A percentile compares a stretch with the other conserved stretches of the same genome.
These are phyloP conservation scores for Raphanus hybrid DNA, from an alignment of 441 rosid genomes.

Conservation along the genomic window DNA sequence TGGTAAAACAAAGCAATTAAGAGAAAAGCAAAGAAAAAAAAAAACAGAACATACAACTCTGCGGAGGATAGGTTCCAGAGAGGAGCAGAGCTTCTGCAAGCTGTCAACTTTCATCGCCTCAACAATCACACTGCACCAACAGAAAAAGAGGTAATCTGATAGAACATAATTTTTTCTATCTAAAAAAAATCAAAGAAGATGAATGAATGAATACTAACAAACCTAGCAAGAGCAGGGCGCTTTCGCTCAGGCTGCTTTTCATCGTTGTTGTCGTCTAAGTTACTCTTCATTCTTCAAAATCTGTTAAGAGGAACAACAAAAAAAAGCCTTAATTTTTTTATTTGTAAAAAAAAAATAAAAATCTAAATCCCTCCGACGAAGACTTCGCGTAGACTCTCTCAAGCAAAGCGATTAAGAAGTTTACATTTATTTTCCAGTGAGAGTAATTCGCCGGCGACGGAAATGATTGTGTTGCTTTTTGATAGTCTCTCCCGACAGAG, in stretches of 20 bases:
- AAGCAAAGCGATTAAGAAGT: too few species aligned
- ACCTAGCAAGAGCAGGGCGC: constrained; percentile 42
- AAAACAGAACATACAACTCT: constrained; percentile 23
- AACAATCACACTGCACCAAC: constrained; percentile 27
- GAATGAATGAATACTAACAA: neutral
- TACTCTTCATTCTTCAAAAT: constrained; percentile 24
- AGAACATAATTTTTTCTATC: too few species aligned
- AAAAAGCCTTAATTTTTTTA: too few species aligned
- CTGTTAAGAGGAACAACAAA: too few species aligned
- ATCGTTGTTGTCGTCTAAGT: constrained; percentile 6
- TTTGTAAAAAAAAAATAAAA: too few species aligned
- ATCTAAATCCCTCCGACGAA: too few species aligned
- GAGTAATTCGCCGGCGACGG: too few species aligned
- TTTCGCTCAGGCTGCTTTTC: constrained; percentile 30
- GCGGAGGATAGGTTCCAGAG: constrained; percentile 34
- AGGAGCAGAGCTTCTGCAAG: constrained; percentile 33
- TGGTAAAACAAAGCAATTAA: too few species aligned
- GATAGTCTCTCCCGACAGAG: too few species aligned
- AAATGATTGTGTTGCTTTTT: too few species aligned
- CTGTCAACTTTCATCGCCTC: constrained; percentile 34
- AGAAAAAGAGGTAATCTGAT: neutral
- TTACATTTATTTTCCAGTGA: too few species aligned
- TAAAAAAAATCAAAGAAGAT: neutral
- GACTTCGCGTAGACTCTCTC: too few species aligned
- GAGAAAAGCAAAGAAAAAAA: neutral